phyloP scores from a whole-genome alignment of 345 rosid genomes.

The Viola odorata region DNA sequence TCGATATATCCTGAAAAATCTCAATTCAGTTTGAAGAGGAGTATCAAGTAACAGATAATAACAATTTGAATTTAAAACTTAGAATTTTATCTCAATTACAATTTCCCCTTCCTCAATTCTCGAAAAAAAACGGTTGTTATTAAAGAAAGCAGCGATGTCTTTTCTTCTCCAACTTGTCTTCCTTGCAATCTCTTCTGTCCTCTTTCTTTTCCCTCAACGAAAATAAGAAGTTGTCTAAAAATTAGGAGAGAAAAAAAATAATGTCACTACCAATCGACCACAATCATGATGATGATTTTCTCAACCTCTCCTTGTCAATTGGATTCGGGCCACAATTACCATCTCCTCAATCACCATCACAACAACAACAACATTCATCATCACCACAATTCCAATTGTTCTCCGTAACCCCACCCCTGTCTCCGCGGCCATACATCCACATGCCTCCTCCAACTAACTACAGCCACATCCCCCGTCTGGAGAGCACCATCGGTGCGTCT shows the following conservation, averaged over 20 bases:
- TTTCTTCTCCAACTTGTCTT: background rate
- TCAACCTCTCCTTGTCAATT: constrained; percentile 8
- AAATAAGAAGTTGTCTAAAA: background rate
- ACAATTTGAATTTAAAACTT: too few relatives aligned
- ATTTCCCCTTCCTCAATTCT: background rate
- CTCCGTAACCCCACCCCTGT: background rate
- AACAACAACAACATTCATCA: background rate
- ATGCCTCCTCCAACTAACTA: background rate
- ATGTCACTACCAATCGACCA: too few relatives aligned
- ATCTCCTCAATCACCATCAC: background rate
- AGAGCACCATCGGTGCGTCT: background rate
- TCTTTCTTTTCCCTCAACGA: background rate
- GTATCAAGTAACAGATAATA: too few relatives aligned
- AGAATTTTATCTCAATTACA: background rate
- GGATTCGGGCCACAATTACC: background rate
- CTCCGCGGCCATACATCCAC: constrained; percentile 1
- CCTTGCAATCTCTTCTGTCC: background rate
- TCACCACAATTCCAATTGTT: background rate
- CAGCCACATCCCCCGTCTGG: constrained; percentile 1
- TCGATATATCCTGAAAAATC: too few relatives aligned
- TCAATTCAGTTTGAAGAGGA: too few relatives aligned
- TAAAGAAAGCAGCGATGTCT: background rate
- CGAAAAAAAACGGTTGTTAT: background rate
- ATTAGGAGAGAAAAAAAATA: too few relatives aligned
- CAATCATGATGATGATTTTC: constrained; percentile 8